Evolutionary conservation across 768 basidiomycete genomes (phyloP).

Genomic region (Clathrus columnatus): DNA sequence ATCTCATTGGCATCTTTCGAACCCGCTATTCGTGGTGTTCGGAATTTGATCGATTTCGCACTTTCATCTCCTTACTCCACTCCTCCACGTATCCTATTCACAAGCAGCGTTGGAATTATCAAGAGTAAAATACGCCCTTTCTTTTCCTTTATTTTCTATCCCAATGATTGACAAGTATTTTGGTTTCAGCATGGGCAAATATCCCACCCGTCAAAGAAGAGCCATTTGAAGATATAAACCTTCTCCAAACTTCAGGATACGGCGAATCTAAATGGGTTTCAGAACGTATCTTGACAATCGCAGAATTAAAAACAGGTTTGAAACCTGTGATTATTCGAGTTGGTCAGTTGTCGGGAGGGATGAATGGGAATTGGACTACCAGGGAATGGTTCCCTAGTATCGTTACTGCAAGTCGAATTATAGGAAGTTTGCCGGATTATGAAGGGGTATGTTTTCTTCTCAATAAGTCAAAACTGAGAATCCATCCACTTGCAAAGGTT

Average conservation of each 20-base stretch:
- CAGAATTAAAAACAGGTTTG: conserved; percentile 4
- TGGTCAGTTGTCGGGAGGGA: conserved; percentile 29
- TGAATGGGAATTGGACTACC: conserved; percentile 31
- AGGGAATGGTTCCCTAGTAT: conserved; percentile 21
- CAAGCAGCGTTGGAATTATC: conserved; percentile 25
- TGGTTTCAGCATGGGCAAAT: neutral
- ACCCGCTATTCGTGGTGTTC: conserved; percentile 30
- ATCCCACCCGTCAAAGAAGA: neutral
- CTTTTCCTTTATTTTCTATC: neutral
- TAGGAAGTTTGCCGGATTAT: neutral
- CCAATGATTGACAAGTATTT: neutral
- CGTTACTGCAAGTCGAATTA: neutral
- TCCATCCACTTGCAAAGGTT: neutral
- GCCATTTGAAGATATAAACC: neutral
- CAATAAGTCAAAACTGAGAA: neutral
- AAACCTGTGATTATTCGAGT: conserved; percentile 21
- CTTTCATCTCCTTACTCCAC: conserved; percentile 20
- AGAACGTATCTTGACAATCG: conserved; percentile 23
- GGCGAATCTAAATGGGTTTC: conserved; percentile 23
- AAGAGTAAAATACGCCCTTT: conserved; percentile 17
- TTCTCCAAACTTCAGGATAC: conserved; percentile 3
- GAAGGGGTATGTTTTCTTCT: neutral
- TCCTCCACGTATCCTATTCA: conserved; percentile 25
- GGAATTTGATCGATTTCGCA: conserved; percentile 31
- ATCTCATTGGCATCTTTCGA: conserved; percentile 34